Conservation (phyloP, 2,329 filamentous ascomycete genomes). For the Talaromyces sp. region DNA sequence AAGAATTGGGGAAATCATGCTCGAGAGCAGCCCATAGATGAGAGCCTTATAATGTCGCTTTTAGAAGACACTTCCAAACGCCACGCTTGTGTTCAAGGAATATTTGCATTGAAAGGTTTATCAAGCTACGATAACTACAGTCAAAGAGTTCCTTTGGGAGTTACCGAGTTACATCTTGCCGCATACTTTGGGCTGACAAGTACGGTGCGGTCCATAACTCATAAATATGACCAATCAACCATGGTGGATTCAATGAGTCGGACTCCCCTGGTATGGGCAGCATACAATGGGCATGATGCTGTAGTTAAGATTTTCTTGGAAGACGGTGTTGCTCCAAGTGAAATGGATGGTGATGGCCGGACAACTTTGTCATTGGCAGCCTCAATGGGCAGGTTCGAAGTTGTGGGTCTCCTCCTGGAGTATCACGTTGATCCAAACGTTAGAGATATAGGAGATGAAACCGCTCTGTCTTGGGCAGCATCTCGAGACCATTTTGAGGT, state of each 20-base stretch:
- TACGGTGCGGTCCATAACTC: too few relatives aligned
- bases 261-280: neutral
- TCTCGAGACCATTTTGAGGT: neutral
- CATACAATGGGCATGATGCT: neutral
- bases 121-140: neutral
- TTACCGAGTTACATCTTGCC: neutral
- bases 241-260: neutral
- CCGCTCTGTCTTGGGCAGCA: constrained; percentile 1
- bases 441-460: constrained; percentile 3
- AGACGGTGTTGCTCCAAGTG: neutral
- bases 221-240: neutral
- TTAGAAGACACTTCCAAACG: neutral
- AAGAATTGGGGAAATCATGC: constrained; percentile 22
- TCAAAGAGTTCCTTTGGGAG: neutral
- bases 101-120: neutral
- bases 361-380: constrained; percentile 3
- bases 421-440: neutral
- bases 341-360: neutral
- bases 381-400: neutral
- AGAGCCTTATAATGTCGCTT: neutral
- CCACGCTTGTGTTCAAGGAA: neutral
- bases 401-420: neutral
- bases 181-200: neutral
- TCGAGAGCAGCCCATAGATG: neutral
- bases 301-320: neutral